These are phyloP conservation scores for Fusarium nelsonii DNA, from an alignment of 2,329 filamentous ascomycete species.

Conservation along the genomic window DNA sequence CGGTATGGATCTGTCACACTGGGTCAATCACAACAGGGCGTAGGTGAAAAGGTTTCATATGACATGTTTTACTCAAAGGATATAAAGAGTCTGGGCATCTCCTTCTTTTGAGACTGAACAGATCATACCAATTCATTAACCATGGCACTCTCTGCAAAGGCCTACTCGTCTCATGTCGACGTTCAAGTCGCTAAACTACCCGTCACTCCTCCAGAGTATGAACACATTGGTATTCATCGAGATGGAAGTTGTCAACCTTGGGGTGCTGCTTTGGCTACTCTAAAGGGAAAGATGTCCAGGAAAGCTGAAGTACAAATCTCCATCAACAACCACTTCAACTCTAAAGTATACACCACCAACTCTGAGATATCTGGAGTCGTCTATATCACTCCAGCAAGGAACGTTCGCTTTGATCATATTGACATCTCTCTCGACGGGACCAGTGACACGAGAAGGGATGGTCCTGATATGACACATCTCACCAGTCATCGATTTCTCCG, in stretches of 20 bases:
- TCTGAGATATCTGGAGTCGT: slow-evolving; percentile 43
- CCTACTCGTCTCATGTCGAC: slow-evolving; percentile 25
- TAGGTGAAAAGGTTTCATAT: background rate
- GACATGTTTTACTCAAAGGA: background rate
- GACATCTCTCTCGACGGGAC: slow-evolving; percentile 40
- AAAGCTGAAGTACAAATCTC: slow-evolving; percentile 27
- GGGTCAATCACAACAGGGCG: slow-evolving; percentile 41
- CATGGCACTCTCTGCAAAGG: slow-evolving; percentile 27
- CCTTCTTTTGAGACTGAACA: background rate
- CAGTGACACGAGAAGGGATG: slow-evolving; percentile 38
- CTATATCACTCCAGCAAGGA: slow-evolving; percentile 22
- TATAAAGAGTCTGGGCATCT: slow-evolving; percentile 13
- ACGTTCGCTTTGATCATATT: slow-evolving; percentile 33
- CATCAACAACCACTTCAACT: slow-evolving; percentile 43
- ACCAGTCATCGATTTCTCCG: slow-evolving; percentile 42
- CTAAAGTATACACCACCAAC: slow-evolving; percentile 45
- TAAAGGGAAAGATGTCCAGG: slow-evolving; percentile 23
- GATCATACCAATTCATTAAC: background rate
- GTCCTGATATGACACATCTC: slow-evolving; percentile 37
- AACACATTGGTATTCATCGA: slow-evolving; percentile 31
- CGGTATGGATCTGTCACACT: slow-evolving; percentile 34
- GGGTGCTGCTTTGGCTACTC: slow-evolving; percentile 19
- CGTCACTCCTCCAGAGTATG: slow-evolving; percentile 30
- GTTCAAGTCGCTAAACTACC: slow-evolving; percentile 30
- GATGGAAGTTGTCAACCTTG: slow-evolving; percentile 22